Evolutionary conservation across 805 yeast genomes (phyloP), one percentile per base, ranked within the genome.

Genomic region (Wickerhamiella sorbophila): DNA sequence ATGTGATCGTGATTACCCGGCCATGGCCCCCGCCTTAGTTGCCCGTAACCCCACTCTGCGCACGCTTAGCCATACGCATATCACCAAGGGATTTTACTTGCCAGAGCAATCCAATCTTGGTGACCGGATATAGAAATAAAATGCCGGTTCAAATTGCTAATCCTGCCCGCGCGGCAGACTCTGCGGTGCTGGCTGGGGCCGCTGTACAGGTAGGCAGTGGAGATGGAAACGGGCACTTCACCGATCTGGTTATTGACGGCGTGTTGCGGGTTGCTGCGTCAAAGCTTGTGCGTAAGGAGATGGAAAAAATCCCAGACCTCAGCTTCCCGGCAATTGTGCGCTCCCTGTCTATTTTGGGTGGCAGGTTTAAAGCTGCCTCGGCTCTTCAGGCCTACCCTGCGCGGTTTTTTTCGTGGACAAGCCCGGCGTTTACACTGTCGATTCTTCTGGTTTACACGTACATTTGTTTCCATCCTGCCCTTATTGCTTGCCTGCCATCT

Each of bases 391-490:
- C 77, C 49, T 74, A 75, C 2, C 33, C 78, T 1, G 64, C 77
- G 5, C 71, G 74, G 39, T 54, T 81, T 1, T 44, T 83, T 19
- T 71, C 82, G 4, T 87, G 96, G 96, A 72, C 75, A 45, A 65
- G 69, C 21, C 87, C 93, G 0, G 65, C 81, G 0, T 70, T 74
- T 46, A 86, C 95, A 0, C 48, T 86, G 4, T 64, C 79, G 0
- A 55, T 65, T 18, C 59, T 84, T 41, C 62, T 78, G 4, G 47
- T 75, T 1, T 77, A 79, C 48, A 77, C 95, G 0, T 66, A 75
- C 45, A 62, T 77, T 1, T 80, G 91, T 51, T 58, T 78, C 29
- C 71, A 80, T 62, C 95, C 95, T 0, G 75, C 75, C 54, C 58
- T 80, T 39, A 62, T 83, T 10, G 58, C 80, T 31, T 66, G 75